Evolutionary conservation across 2,329 filamentous ascomycete genomes (phyloP).

Genomic region (Aaosphaeria pasadenensis): DNA sequence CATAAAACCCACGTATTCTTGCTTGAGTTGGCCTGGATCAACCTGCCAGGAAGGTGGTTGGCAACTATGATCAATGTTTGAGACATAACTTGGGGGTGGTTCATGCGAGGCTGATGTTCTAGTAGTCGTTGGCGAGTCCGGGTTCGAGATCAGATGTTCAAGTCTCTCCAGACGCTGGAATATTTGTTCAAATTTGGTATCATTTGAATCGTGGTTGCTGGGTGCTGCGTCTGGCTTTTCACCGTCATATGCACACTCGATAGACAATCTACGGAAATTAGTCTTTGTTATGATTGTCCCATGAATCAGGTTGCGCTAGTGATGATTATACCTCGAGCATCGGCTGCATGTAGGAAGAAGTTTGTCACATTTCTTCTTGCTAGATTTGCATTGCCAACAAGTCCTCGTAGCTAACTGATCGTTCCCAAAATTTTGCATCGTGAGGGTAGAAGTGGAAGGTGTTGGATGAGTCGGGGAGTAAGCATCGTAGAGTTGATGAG

Average conservation of each 20-base stretch:
- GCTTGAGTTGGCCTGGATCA: conserved; percentile 6
- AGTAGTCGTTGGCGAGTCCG: not conserved
- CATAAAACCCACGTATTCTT: conserved; percentile 3
- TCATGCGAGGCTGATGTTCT: not conserved
- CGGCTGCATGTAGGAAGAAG: conserved; percentile 9
- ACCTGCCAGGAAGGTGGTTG: conserved; percentile 1
- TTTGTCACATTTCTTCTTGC: conserved; percentile 20
- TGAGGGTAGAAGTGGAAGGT: not conserved
- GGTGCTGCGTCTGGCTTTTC: conserved; percentile 2
- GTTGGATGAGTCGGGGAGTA: not conserved
- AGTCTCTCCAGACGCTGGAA: conserved; percentile 11
- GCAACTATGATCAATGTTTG: not conserved
- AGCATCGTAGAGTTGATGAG: not conserved
- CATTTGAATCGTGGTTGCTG: not conserved
- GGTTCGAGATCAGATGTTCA: conserved; percentile 8
- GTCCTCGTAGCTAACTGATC: conserved; percentile 6
- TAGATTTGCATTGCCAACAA: conserved; percentile 13
- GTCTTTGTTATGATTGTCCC: not conserved
- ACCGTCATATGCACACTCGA: conserved; percentile 9
- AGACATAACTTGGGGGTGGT: not conserved
- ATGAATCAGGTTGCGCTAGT: not conserved
- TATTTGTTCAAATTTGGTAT: conserved; percentile 12
- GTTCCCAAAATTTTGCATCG: not conserved
- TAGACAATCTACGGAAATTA: conserved; percentile 6
- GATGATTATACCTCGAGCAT: conserved; percentile 10